phyloP scores from a whole-genome alignment of 495 filamentous ascomycete genomes.

The Daldinia grandis region DNA sequence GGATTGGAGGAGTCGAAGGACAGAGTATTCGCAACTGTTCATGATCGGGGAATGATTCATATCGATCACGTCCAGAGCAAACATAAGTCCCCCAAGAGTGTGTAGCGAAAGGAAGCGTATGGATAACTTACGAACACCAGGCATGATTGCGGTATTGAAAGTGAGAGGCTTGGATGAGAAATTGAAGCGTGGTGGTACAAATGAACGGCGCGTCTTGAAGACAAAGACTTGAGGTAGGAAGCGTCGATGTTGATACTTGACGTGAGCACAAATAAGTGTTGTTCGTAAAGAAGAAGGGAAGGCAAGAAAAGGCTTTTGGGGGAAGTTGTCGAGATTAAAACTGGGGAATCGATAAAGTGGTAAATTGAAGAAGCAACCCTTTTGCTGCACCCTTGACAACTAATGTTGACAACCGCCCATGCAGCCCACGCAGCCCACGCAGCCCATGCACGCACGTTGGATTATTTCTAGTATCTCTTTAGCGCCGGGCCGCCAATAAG shows the following conservation, averaged over 20 bases:
- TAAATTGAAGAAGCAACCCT: not conserved
- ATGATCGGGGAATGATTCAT: not conserved
- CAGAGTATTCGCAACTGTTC: not conserved
- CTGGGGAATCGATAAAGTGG: slow-evolving; percentile 38
- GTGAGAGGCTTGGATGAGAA: not conserved
- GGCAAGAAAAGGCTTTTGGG: slow-evolving; percentile 19
- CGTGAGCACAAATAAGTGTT: slow-evolving; percentile 6
- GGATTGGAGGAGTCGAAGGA: not conserved
- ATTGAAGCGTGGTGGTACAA: not conserved
- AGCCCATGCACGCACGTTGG: slow-evolving; percentile 3
- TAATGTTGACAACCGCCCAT: slow-evolving; percentile 5
- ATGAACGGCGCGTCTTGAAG: not conserved
- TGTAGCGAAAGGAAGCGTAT: not conserved
- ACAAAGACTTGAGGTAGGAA: not conserved
- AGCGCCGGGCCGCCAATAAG: slow-evolving; percentile 15
- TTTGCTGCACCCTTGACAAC: slow-evolving; percentile 35
- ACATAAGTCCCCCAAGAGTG: too few species aligned
- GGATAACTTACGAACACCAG: slow-evolving; percentile 41
- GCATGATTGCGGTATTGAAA: slow-evolving; percentile 36
- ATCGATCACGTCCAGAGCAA: too few species aligned
- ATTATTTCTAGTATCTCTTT: not conserved
- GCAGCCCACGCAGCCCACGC: not conserved
- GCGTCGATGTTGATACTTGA: slow-evolving; percentile 2
- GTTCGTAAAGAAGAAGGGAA: slow-evolving; percentile 33
- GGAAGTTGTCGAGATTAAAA: slow-evolving; percentile 42